Evolutionary conservation across 306 rosid genomes (phyloP).

Genomic region (Cicer pinnatifidum): DNA sequence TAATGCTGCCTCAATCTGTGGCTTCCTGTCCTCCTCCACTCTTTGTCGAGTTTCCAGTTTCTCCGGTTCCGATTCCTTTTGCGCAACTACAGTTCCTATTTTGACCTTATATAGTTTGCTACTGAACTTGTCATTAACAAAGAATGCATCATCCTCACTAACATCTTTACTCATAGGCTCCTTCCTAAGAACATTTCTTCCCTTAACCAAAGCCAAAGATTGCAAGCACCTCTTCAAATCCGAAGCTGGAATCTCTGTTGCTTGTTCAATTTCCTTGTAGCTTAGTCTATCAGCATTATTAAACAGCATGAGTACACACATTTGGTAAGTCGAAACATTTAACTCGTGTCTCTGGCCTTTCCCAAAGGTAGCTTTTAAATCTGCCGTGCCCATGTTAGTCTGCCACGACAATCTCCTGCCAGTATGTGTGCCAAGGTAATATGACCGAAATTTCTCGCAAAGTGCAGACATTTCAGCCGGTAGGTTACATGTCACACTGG

Average conservation of each 20-base stretch:
- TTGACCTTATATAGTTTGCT: conserved; percentile 79
- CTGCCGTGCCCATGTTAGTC: conserved; percentile 86
- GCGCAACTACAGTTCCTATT: conserved; percentile 86
- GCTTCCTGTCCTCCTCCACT: conserved; percentile 87
- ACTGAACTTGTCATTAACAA: conserved; percentile 72
- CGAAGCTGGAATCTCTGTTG: conserved; percentile 68
- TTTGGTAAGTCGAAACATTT: conserved; percentile 82
- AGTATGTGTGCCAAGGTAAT: conserved; percentile 79
- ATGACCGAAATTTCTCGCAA: conserved; percentile 72
- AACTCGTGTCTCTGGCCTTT: conserved; percentile 83
- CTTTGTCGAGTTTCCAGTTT: conserved; percentile 81
- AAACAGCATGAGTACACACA: conserved; percentile 89
- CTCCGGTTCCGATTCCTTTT: conserved; percentile 83
- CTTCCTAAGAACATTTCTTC: conserved; percentile 78
- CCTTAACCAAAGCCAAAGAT: conserved; percentile 86
- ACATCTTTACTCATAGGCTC: conserved; percentile 91
- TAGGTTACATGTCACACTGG: conserved; percentile 73
- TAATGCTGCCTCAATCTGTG: conserved; percentile 82
- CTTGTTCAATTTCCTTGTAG: conserved; percentile 83
- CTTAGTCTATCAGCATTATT: conserved; percentile 69
- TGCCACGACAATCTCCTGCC: conserved; percentile 90
- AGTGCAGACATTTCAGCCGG: conserved; percentile 75
- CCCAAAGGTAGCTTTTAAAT: conserved; percentile 78
- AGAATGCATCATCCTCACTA: conserved; percentile 69
- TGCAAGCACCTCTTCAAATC: conserved; percentile 88